Evolutionary conservation across 2,329 filamentous ascomycete species (phyloP).

Genomic region (Penicillium sp.): DNA sequence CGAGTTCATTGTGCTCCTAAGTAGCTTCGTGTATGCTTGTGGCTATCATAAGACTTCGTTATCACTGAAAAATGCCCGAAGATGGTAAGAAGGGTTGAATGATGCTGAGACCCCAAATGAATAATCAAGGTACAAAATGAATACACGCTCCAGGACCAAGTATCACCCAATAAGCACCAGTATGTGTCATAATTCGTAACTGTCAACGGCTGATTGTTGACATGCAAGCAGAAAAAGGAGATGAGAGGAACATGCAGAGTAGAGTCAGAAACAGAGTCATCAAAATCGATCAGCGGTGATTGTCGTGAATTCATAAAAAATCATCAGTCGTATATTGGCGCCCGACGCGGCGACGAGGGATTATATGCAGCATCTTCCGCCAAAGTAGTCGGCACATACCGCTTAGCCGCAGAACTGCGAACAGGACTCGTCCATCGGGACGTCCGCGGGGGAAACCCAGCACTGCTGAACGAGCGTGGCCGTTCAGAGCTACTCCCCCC

Average conservation of each 20-base stretch:
- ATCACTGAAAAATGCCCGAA: too few species aligned
- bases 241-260: not conserved
- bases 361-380: slow-evolving; percentile 19
- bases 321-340: slow-evolving; percentile 23
- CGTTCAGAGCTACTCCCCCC: slow-evolving; percentile 28
- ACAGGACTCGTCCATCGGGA: slow-evolving; percentile 22
- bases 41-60: too few species aligned
- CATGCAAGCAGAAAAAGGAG: not conserved
- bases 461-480: slow-evolving; percentile 25
- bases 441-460: slow-evolving; percentile 12
- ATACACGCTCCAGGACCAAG: too few species aligned
- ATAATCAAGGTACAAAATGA: too few species aligned
- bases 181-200: too few species aligned
- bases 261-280: not conserved
- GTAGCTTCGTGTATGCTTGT: too few species aligned
- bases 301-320: not conserved
- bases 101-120: too few species aligned
- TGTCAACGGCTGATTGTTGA: not conserved
- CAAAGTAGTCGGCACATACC: slow-evolving; percentile 19
- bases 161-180: too few species aligned
- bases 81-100: too few species aligned
- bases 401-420: slow-evolving; percentile 21
- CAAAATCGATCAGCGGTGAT: not conserved
- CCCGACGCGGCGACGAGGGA: slow-evolving; percentile 11
- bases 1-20: too few species aligned